Evolutionary conservation across 139 green algal species (phyloP).

Genomic region (Spirogloea muscicola): DNA sequence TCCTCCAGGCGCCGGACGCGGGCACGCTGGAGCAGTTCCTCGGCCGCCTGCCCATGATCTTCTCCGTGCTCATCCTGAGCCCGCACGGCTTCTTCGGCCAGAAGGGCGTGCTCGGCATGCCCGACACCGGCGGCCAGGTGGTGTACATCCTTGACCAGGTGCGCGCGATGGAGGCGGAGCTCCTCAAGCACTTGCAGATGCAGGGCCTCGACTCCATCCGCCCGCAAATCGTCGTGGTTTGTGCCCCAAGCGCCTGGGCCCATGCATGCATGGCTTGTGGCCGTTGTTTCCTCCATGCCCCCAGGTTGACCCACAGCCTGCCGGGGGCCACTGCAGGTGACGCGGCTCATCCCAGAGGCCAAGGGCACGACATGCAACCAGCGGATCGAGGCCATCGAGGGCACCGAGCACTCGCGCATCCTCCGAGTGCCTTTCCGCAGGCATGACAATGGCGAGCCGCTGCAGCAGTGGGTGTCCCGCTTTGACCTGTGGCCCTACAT

Average conservation of each 20-base stretch:
- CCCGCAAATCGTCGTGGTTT: conserved; percentile 66
- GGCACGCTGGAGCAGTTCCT: conserved; percentile 67
- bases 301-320: no score
- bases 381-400: conserved; percentile 69
- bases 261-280: no score
- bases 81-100: conserved; percentile 84
- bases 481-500: conserved; percentile 81
- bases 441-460: conserved; percentile 31
- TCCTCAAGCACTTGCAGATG: background rate
- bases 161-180: conserved; percentile 35
- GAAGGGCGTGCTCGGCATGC: conserved; percentile 65
- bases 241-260: no score
- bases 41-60: conserved; percentile 63
- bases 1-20: conserved; percentile 64
- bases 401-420: conserved; percentile 64
- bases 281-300: no score
- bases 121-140: conserved; percentile 68
- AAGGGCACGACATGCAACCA: conserved; percentile 72
- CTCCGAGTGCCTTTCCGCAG: conserved; percentile 72
- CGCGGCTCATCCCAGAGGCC: conserved; percentile 72
- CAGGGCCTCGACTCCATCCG: conserved; percentile 35
- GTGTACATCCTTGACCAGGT: conserved; percentile 82
- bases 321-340: no score
- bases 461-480: conserved; percentile 69
- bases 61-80: conserved; percentile 70